A percentile compares a stretch with the other conserved stretches of the same genome.
Conservation (phyloP, 148 eudicot genomes). For the Drosera capensis region DNA sequence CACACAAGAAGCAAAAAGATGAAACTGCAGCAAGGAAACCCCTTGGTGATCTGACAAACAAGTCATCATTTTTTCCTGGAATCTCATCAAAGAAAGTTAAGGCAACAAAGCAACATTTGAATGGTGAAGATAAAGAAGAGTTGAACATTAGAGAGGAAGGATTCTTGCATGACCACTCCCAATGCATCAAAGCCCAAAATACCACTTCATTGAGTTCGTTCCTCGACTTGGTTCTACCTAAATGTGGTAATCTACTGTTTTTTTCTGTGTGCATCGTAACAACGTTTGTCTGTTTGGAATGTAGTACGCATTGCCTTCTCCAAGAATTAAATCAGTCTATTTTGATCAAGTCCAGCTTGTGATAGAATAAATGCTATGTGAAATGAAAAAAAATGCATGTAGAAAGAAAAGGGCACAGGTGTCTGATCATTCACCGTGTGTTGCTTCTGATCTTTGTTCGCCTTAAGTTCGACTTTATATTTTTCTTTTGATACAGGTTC, state of each 20-base stretch:
- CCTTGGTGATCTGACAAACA: slow-evolving; percentile 30
- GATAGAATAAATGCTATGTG: no score
- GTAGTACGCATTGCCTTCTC: no score
- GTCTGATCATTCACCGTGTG: not conserved
- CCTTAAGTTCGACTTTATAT: not conserved
- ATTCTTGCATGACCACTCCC: slow-evolving; percentile 30
- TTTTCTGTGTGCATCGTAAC: not conserved
- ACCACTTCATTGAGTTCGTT: slow-evolving; percentile 5
- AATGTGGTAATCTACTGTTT: slow-evolving; percentile 13
- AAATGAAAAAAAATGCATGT: no score
- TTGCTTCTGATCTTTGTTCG: not conserved
- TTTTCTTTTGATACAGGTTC: not conserved
- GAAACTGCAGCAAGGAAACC: slow-evolving; percentile 24
- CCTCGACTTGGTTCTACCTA: slow-evolving; percentile 19
- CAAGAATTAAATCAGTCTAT: no score
- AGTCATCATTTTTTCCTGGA: slow-evolving; percentile 11
- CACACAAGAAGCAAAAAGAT: slow-evolving; percentile 12
- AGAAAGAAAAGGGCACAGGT: no score
- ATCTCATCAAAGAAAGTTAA: slow-evolving; percentile 12
- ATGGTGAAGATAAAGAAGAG: slow-evolving; percentile 20
- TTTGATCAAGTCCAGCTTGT: no score
- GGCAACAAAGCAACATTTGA: slow-evolving; percentile 10
- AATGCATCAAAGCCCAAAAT: slow-evolving; percentile 26
- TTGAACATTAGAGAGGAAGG: slow-evolving; percentile 19
- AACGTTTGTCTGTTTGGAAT: not conserved